A percentile compares a stretch with the other conserved stretches of the same genome.
Conservation (phyloP, 2,329 filamentous ascomycete species). For the Fusarium sp. region DNA sequence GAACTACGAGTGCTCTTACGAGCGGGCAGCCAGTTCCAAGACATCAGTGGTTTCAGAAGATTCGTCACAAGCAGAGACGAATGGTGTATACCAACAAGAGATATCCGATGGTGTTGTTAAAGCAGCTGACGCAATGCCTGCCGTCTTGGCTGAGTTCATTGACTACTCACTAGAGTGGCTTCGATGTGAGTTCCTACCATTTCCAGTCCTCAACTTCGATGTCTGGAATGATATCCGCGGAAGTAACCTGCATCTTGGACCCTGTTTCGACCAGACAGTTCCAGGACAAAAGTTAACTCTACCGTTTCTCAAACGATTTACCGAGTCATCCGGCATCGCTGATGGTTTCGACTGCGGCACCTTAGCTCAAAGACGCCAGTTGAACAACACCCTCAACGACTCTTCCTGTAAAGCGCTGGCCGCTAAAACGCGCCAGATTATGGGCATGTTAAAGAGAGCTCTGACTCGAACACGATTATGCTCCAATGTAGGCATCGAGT, state of each 20-base stretch:
- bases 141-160: background rate
- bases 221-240: background rate
- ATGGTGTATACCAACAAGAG: background rate
- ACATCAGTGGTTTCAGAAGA: background rate
- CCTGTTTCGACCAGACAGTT: background rate
- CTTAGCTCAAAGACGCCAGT: background rate
- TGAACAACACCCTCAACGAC: background rate
- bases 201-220: background rate
- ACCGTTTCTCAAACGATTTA: background rate
- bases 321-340: background rate
- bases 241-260: no score
- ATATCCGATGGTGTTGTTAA: accelerated
- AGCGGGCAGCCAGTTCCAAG: accelerated
- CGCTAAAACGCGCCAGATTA: background rate
- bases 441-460: background rate
- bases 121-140: background rate
- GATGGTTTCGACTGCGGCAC: background rate
- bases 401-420: accelerated
- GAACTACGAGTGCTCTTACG: background rate
- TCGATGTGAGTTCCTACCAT: background rate
- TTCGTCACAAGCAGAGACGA: background rate
- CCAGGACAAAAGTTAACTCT: background rate
- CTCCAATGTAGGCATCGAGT: background rate
- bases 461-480: background rate
- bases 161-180: background rate